Conservation (phyloP, 495 filamentous ascomycete genomes). For the Viridothelium virens region DNA sequence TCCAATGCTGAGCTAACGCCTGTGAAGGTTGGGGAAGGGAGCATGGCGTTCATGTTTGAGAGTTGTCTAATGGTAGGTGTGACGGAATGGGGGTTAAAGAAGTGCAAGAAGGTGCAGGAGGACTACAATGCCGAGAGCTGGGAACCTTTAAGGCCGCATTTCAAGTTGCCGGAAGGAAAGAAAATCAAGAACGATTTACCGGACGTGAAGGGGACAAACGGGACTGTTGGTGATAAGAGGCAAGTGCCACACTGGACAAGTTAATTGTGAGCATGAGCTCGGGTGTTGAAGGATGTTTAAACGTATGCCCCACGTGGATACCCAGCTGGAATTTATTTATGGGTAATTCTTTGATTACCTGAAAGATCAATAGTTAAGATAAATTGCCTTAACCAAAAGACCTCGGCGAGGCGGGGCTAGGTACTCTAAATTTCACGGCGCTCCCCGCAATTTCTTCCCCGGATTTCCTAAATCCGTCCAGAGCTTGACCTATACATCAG, state of each 20-base stretch:
- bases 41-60: constrained; percentile 65
- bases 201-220: constrained; percentile 67
- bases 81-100: constrained; percentile 82
- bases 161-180: constrained; percentile 55
- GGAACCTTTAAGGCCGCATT: constrained; percentile 69
- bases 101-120: constrained; percentile 74
- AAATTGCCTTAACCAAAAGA: too few relatives aligned
- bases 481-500: too few relatives aligned
- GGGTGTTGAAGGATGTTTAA: background rate
- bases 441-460: too few relatives aligned
- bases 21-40: constrained; percentile 52
- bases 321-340: too few relatives aligned
- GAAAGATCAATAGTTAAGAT: too few relatives aligned
- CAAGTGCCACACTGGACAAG: constrained; percentile 29
- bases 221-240: constrained; percentile 23
- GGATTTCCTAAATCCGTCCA: too few relatives aligned
- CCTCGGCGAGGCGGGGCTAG: too few relatives aligned
- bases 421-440: too few relatives aligned
- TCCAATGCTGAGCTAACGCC: constrained; percentile 51
- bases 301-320: too few relatives aligned
- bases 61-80: constrained; percentile 72
- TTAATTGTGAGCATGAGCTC: background rate
- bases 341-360: too few relatives aligned
- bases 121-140: constrained; percentile 82
- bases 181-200: constrained; percentile 45